Evolutionary conservation across 2,329 filamentous ascomycete species (phyloP).

Genomic region (Diaporthe aspalathi): DNA sequence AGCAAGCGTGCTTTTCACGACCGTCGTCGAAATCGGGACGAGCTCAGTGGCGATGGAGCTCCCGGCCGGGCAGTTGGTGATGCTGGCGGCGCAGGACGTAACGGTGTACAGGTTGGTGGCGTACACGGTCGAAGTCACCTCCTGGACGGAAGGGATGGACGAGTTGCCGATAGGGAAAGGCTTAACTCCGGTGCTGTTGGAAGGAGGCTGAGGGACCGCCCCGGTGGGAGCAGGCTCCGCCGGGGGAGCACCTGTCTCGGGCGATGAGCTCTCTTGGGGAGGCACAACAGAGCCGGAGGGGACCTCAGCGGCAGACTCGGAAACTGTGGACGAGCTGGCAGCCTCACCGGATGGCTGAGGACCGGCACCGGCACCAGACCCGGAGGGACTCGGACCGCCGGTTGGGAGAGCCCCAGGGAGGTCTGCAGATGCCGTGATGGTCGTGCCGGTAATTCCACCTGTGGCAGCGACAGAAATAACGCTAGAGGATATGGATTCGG

Average conservation of each 20-base stretch:
- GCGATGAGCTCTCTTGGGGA: conserved; percentile 14
- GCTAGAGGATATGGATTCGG: conserved; percentile 24
- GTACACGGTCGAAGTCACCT: conserved; percentile 40
- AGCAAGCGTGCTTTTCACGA: conserved; percentile 28
- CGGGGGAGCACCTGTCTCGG: background rate
- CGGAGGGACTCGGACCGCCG: background rate
- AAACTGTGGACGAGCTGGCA: background rate
- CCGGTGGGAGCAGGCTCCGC: background rate
- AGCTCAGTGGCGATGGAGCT: conserved; percentile 41
- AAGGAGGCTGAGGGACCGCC: conserved; percentile 10
- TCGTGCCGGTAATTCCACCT: conserved; percentile 17
- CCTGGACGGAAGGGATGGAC: conserved; percentile 26
- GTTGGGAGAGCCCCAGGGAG: conserved; percentile 14
- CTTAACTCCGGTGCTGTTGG: conserved; percentile 17
- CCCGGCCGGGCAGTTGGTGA: conserved; percentile 44
- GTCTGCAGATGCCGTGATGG: background rate
- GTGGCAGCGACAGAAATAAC: conserved; percentile 24
- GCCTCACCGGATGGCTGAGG: conserved; percentile 24
- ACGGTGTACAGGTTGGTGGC: conserved; percentile 41
- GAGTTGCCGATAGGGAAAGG: conserved; percentile 27
- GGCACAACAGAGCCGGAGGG: conserved; percentile 23
- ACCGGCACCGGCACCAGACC: background rate
- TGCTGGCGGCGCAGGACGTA: conserved; percentile 43
- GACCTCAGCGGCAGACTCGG: conserved; percentile 5
- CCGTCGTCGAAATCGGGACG: conserved; percentile 37